These are phyloP conservation scores for Bolboschoenus planiculmis DNA, from an alignment of 176 grass and related monocot genomes.

Conservation along the genomic window DNA sequence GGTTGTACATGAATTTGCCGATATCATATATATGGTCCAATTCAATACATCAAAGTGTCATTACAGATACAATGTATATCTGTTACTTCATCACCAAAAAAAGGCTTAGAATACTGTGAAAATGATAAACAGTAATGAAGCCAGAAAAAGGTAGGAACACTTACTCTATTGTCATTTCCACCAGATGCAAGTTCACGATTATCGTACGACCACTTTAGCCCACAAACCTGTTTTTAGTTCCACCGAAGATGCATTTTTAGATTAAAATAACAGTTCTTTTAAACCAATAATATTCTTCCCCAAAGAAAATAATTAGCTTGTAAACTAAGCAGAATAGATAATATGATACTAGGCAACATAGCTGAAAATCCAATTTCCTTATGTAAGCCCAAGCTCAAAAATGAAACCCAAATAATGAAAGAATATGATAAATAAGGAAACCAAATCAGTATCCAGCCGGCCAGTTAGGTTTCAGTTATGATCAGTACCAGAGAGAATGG, in stretches of 20 bases:
- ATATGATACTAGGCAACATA: not conserved
- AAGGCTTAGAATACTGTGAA: not conserved
- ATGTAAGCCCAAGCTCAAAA: not conserved
- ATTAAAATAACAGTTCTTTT: not conserved
- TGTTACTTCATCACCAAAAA: not conserved
- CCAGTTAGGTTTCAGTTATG: not conserved
- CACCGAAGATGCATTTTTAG: not conserved
- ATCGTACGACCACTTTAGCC: slow-evolving; percentile 95
- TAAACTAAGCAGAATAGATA: not conserved
- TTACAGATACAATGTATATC: not conserved
- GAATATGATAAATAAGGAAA: not conserved
- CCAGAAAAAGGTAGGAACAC: not conserved
- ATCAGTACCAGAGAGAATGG: not conserved
- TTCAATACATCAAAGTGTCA: not conserved
- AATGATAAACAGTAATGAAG: not conserved
- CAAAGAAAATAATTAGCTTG: not conserved
- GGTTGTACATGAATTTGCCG: not conserved
- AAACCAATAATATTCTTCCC: not conserved
- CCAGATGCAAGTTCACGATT: slow-evolving; percentile 93
- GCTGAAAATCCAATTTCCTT: not conserved
- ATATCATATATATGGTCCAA: not conserved
- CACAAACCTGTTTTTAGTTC: slow-evolving; percentile 57
- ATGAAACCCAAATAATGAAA: not conserved
- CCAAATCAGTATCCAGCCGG: not conserved
- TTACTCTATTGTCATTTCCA: slow-evolving; percentile 90